Conservation (phyloP, 2,329 filamentous ascomycete species). For the Paramyrothecium sp. region DNA sequence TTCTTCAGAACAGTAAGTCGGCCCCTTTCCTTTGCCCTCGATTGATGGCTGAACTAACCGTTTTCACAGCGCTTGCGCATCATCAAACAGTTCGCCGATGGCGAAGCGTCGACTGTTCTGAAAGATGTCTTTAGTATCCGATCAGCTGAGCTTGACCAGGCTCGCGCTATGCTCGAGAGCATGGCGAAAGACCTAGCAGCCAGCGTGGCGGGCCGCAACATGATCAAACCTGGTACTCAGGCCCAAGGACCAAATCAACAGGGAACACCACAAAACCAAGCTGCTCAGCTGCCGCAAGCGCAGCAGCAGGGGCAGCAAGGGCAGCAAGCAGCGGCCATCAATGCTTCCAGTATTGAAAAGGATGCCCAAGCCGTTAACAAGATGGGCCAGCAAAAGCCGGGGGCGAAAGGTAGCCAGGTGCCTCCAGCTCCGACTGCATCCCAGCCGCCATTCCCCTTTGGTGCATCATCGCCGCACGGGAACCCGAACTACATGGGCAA, state of each 20-base stretch:
- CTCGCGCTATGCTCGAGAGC: conserved; percentile 44
- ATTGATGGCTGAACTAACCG: conserved; percentile 26
- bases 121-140: conserved; percentile 52
- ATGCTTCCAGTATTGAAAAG: conserved; percentile 50
- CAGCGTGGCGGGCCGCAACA: conserved; percentile 23
- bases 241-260: conserved; percentile 9
- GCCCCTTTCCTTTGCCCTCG: not conserved
- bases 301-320: conserved; percentile 19
- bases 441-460: conserved; percentile 55
- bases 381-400: conserved; percentile 32
- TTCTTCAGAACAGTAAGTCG: conserved; percentile 53
- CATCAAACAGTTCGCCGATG: conserved; percentile 51
- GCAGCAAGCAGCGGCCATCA: conserved; percentile 31
- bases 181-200: conserved; percentile 49
- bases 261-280: conserved; percentile 6
- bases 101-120: conserved; percentile 41
- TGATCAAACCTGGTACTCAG: conserved; percentile 20
- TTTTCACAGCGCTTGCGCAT: conserved; percentile 48
- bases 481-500: conserved; percentile 55
- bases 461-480: conserved; percentile 57
- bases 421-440: conserved; percentile 57
- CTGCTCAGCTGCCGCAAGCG: conserved; percentile 15
- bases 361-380: conserved; percentile 48
- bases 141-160: conserved; percentile 49
- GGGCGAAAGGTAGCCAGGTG: conserved; percentile 45